These are phyloP conservation scores for Cladophialophora yegresii DNA, from an alignment of 2,329 filamentous ascomycete species.

Conservation along the genomic window DNA sequence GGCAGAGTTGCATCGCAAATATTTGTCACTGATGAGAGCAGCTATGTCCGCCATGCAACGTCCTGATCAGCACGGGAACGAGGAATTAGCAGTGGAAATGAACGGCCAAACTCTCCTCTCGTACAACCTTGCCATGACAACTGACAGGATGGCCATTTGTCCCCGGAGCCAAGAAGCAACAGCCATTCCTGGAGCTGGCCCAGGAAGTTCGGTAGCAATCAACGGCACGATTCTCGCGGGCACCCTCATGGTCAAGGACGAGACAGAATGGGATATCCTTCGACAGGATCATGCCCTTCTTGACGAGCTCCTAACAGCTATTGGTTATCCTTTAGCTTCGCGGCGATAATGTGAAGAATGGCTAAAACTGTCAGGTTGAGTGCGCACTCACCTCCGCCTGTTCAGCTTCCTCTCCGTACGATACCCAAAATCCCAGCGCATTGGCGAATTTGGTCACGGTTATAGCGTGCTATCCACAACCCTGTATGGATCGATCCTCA, in stretches of 20 bases:
- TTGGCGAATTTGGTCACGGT: neutral
- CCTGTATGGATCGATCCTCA: neutral
- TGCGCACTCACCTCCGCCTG: neutral
- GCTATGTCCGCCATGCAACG: conserved; percentile 37
- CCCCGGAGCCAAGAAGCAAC: conserved; percentile 53
- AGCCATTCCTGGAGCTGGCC: conserved; percentile 44
- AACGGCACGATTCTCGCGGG: conserved; percentile 61
- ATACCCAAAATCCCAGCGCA: neutral
- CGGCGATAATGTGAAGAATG: conserved; percentile 3
- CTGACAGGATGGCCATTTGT: conserved; percentile 55
- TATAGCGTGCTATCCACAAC: neutral
- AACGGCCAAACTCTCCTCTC: conserved; percentile 47
- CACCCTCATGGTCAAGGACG: conserved; percentile 61
- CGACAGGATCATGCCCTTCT: conserved; percentile 46
- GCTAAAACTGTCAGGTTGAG: neutral
- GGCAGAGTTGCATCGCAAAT: conserved; percentile 43
- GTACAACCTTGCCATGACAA: conserved; percentile 62
- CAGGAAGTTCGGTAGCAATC: conserved; percentile 51
- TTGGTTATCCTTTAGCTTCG: conserved; percentile 44
- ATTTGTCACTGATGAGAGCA: conserved; percentile 47
- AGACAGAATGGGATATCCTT: conserved; percentile 56
- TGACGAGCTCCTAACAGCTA: conserved; percentile 46
- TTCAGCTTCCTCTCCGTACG: neutral
- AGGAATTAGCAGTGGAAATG: conserved; percentile 23
- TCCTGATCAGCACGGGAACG: conserved; percentile 16